Evolutionary conservation across 2,329 filamentous ascomycete genomes (phyloP).

Genomic region (Leptographium radiaticola): DNA sequence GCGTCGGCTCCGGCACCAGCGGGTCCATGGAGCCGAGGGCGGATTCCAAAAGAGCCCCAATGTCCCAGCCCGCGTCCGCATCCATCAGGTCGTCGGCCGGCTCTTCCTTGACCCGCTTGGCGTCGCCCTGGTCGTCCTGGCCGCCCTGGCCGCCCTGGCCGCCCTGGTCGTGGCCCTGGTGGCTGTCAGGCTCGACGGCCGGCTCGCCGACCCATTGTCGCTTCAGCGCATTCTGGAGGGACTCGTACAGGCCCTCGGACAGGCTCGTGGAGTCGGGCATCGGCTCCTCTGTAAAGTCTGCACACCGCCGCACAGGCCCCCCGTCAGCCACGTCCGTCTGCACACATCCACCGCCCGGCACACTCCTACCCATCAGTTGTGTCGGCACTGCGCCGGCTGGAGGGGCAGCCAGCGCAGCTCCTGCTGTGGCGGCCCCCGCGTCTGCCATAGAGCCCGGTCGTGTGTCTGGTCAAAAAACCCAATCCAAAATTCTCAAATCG

Average conservation of each 20-base stretch:
- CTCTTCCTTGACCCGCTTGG: conserved; percentile 16
- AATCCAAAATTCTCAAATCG: background rate
- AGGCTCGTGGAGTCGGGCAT: background rate
- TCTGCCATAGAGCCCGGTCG: background rate
- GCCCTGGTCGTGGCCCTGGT: background rate
- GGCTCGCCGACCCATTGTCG: conserved; percentile 12
- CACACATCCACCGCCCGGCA: background rate
- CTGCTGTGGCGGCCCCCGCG: background rate
- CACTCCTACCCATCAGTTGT: background rate
- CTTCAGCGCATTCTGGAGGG: conserved; percentile 12
- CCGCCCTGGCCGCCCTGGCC: no score
- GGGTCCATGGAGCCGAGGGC: conserved; percentile 14
- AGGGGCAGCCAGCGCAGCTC: conserved; percentile 2
- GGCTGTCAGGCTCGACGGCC: background rate
- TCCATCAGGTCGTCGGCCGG: background rate
- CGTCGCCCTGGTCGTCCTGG: background rate
- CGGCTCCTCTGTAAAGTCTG: background rate
- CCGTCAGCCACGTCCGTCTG: background rate
- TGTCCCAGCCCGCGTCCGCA: conserved; percentile 11
- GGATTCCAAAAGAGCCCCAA: conserved; percentile 18
- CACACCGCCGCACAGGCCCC: background rate
- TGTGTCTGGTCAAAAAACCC: background rate
- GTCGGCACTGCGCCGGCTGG: background rate
- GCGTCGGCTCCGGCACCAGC: background rate
- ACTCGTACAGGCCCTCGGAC: conserved; percentile 3